Percentiles rank a stretch among this genome's conserved stretches.
These are phyloP conservation scores for Paraglomus brasilianum DNA, from an alignment of 192 early-diverging fungal species.

Conservation along the genomic window DNA sequence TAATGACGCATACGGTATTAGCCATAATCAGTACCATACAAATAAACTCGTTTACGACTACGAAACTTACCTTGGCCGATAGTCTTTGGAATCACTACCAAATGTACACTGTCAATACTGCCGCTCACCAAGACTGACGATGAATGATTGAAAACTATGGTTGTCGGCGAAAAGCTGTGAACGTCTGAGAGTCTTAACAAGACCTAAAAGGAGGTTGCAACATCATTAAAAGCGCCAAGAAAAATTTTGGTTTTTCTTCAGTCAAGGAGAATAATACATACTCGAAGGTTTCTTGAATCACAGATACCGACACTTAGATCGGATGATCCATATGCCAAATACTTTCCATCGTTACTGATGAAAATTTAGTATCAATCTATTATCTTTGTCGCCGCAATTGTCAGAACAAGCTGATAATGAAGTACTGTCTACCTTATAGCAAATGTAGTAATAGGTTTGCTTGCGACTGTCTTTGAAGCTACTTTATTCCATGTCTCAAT, in stretches of 20 bases:
- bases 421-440: slow-evolving; percentile 51
- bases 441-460: slow-evolving; percentile 66
- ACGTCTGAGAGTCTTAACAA: slow-evolving; percentile 62
- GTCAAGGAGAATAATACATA: slow-evolving; percentile 27
- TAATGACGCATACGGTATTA: no score
- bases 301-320: slow-evolving; percentile 71
- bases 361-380: slow-evolving; percentile 15
- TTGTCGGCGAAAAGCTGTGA: slow-evolving; percentile 80
- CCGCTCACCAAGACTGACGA: slow-evolving; percentile 70
- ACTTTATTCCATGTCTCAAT: slow-evolving; percentile 55
- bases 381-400: background rate
- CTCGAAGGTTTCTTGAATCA: slow-evolving; percentile 56
- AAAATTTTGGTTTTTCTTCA: background rate
- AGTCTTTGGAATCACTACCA: slow-evolving; percentile 55
- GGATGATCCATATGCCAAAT: slow-evolving; percentile 71
- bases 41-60: no score
- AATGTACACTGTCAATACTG: slow-evolving; percentile 74
- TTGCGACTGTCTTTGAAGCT: slow-evolving; percentile 45
- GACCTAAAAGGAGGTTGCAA: slow-evolving; percentile 33
- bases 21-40: no score
- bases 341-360: slow-evolving; percentile 62
- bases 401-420: background rate
- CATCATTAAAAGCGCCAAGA: slow-evolving; percentile 16
- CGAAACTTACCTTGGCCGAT: slow-evolving; percentile 39
- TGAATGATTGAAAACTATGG: slow-evolving; percentile 69